Evolutionary conservation across 345 rosid genomes (phyloP).

Genomic region (Eucalyptus erythrocorys): DNA sequence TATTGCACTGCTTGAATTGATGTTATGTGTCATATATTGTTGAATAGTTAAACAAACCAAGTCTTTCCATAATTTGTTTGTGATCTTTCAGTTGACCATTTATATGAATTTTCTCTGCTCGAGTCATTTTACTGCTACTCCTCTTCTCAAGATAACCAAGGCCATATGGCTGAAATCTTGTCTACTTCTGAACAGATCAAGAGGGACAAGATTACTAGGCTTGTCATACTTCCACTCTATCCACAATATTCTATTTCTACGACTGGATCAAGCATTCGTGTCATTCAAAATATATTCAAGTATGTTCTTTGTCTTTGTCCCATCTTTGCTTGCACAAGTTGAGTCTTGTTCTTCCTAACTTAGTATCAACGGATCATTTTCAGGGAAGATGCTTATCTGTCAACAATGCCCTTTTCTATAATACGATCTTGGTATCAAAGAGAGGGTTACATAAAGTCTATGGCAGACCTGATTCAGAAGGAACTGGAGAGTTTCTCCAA

Average conservation of each 20-base stretch:
- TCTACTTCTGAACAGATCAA: conserved; percentile 38
- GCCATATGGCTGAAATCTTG: background rate
- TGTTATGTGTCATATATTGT: background rate
- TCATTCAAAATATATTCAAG: conserved; percentile 64
- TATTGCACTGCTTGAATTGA: background rate
- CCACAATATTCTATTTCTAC: conserved; percentile 96
- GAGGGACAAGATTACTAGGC: conserved; percentile 68
- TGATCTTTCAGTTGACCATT: background rate
- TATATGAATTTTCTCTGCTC: background rate
- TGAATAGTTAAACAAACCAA: background rate
- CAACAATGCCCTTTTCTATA: conserved; percentile 64
- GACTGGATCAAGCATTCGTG: conserved; percentile 88
- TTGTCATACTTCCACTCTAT: conserved; percentile 91
- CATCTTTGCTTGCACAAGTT: background rate
- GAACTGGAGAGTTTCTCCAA: conserved; percentile 58
- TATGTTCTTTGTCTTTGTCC: background rate
- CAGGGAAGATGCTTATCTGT: conserved; percentile 72
- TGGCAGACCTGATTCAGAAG: conserved; percentile 75
- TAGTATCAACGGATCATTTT: conserved; percentile 4
- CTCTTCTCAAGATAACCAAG: background rate
- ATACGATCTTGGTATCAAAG: conserved; percentile 86
- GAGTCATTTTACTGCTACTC: background rate
- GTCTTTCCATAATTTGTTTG: background rate
- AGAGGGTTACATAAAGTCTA: conserved; percentile 71
- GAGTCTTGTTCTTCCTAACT: background rate